phyloP scores from a whole-genome alignment of 2,329 filamentous ascomycete species.

The Knufia fluminis region DNA sequence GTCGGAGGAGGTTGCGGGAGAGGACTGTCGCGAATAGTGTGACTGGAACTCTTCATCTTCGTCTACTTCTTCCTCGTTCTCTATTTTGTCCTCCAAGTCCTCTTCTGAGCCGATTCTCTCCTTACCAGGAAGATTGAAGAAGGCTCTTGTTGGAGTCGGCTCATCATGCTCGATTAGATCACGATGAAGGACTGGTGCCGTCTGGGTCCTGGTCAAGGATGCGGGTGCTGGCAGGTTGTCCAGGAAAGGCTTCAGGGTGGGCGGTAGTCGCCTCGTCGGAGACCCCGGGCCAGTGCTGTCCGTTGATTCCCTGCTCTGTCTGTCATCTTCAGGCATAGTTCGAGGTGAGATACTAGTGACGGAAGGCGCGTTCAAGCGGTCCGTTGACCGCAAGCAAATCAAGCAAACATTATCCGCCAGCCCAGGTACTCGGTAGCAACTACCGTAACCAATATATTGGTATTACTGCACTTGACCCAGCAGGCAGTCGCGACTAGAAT shows the following conservation, averaged over 20 bases:
- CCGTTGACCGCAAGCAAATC: too few relatives aligned
- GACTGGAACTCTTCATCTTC: constrained; percentile 39
- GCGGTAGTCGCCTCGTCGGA: not conserved
- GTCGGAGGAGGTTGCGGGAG: constrained; percentile 25
- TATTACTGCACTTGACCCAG: not conserved
- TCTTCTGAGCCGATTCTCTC: constrained; percentile 11
- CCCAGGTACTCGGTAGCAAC: too few relatives aligned
- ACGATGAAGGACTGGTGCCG: not conserved
- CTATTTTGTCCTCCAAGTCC: constrained; percentile 4
- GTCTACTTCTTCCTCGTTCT: constrained; percentile 16
- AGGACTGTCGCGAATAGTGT: constrained; percentile 35
- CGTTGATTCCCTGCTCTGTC: not conserved
- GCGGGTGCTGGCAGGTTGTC: constrained; percentile 20
- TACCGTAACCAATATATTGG: too few relatives aligned
- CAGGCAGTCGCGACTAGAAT: not conserved
- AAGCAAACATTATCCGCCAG: too few relatives aligned
- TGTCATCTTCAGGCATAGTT: not conserved
- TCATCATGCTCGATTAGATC: constrained; percentile 3
- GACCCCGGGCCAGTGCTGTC: not conserved
- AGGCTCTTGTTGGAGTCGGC: constrained; percentile 6
- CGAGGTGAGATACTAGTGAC: too few relatives aligned
- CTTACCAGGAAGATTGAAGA: constrained; percentile 14
- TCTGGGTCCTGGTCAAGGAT: constrained; percentile 12
- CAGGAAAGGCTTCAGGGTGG: constrained; percentile 18
- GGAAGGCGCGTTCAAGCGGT: too few relatives aligned